A percentile compares a stretch with the other conserved stretches of the same genome.
Evolutionary conservation across 1,284 basidiomycete genomes (phyloP).

Genomic region (Moesziomyces parantarcticus): DNA sequence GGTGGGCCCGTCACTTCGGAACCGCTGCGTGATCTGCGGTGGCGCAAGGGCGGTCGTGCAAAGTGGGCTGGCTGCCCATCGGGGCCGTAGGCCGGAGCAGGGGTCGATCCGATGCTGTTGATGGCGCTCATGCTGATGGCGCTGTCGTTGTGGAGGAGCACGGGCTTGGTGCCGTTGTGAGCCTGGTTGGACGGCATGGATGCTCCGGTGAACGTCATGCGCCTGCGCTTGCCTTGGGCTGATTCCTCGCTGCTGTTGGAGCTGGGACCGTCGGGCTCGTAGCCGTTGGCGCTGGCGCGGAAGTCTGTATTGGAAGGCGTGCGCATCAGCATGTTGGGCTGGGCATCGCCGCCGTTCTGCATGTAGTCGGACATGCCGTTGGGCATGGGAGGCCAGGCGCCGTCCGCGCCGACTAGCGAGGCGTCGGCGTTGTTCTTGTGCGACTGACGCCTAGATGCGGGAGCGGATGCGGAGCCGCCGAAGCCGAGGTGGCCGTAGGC

Average conservation of each 20-base stretch:
- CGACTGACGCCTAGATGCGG: slow-evolving; percentile 28
- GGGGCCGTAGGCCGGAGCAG: slow-evolving; percentile 12
- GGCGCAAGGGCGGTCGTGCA: slow-evolving; percentile 36
- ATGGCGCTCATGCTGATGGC: slow-evolving; percentile 27
- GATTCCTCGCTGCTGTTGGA: slow-evolving; percentile 38
- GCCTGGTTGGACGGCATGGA: slow-evolving; percentile 22
- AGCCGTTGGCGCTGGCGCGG: slow-evolving; percentile 23
- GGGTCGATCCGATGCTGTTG: slow-evolving; percentile 23
- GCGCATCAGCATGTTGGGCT: slow-evolving; percentile 21
- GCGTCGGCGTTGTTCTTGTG: slow-evolving; percentile 20
- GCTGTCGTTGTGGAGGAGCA: slow-evolving; percentile 36
- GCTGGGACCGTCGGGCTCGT: slow-evolving; percentile 32
- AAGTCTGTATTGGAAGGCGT: slow-evolving; percentile 21
- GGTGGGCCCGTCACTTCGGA: slow-evolving; percentile 25
- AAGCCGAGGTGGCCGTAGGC: slow-evolving; percentile 49
- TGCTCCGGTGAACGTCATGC: slow-evolving; percentile 45
- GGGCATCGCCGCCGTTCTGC: slow-evolving; percentile 8
- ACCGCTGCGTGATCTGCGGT: slow-evolving; percentile 37
- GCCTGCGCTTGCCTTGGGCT: slow-evolving; percentile 37
- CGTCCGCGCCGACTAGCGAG: slow-evolving; percentile 9
- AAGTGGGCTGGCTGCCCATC: slow-evolving; percentile 16
- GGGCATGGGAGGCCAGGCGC: slow-evolving; percentile 17
- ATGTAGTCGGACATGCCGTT: slow-evolving; percentile 20
- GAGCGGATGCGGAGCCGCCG: slow-evolving; percentile 32
- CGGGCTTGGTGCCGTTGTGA: slow-evolving; percentile 17